Evolutionary conservation across 768 basidiomycete genomes (phyloP).

Genomic region (Suillus brevipes): DNA sequence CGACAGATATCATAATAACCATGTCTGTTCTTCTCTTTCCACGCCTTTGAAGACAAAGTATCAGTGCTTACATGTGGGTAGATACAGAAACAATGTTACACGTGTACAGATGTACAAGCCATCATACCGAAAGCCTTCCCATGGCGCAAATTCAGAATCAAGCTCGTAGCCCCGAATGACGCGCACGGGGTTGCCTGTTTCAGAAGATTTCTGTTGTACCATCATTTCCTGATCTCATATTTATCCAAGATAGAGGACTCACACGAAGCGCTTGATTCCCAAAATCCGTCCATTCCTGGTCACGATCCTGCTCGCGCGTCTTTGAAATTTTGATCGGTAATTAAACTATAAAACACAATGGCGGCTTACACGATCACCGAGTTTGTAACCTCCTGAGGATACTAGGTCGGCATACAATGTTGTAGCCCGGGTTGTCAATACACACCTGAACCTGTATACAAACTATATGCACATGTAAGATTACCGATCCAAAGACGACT

Average conservation of each 20-base stretch:
- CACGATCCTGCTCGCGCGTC: constrained; percentile 19
- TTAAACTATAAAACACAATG: background rate
- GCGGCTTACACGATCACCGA: constrained; percentile 6
- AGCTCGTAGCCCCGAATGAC: constrained; percentile 25
- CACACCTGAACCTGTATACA: constrained; percentile 26
- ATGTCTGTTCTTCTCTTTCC: constrained; percentile 18
- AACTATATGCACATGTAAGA: constrained; percentile 15
- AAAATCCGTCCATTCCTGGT: constrained; percentile 23
- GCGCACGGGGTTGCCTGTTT: constrained; percentile 22
- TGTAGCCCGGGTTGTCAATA: background rate
- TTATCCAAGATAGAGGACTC: background rate
- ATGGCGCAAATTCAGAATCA: constrained; percentile 27
- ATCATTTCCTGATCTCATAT: background rate
- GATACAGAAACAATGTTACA: constrained; percentile 14
- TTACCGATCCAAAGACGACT: constrained; percentile 10
- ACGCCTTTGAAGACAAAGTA: constrained; percentile 15
- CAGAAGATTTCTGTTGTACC: constrained; percentile 21
- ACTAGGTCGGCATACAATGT: background rate
- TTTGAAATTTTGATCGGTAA: constrained; percentile 10
- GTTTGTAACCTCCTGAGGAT: constrained; percentile 21
- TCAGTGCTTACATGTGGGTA: background rate
- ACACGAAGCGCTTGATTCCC: constrained; percentile 22
- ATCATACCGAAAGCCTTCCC: constrained; percentile 29
- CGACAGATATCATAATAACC: constrained; percentile 24
- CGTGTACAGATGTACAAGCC: constrained; percentile 28